Evolutionary conservation across 352 stramenopile genomes (phyloP).

Genomic region (Globisporangium iwayamae): DNA sequence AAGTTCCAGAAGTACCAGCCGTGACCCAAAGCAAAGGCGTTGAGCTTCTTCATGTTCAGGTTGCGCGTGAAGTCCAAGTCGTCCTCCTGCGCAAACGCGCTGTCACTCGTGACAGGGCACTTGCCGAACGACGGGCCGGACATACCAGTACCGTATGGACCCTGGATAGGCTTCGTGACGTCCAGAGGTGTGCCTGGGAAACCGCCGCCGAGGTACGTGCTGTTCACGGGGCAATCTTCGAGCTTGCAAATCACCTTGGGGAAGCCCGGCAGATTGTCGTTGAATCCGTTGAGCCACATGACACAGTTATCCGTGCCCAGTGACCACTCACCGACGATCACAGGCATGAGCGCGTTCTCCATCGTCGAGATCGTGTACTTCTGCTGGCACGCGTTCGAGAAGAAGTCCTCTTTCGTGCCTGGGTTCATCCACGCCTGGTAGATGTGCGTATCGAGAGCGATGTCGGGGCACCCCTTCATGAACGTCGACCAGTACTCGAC

Average conservation of each 20-base stretch:
- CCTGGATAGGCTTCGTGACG: constrained; percentile 81
- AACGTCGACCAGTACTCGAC: constrained; percentile 67
- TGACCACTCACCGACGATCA: constrained; percentile 95
- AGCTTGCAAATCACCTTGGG: constrained; percentile 90
- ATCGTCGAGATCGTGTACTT: constrained; percentile 45
- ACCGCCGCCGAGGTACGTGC: constrained; percentile 84
- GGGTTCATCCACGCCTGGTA: constrained; percentile 90
- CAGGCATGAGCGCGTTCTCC: constrained; percentile 81
- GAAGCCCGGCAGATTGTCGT: constrained; percentile 91
- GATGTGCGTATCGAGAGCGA: constrained; percentile 95
- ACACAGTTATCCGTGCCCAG: constrained; percentile 82
- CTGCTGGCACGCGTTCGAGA: constrained; percentile 87
- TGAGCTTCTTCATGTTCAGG: constrained; percentile 91
- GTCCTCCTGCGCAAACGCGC: constrained; percentile 77
- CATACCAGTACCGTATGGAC: constrained; percentile 70
- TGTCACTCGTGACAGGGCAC: constrained; percentile 86
- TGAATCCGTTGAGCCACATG: constrained; percentile 86
- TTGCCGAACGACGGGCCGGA: constrained; percentile 87
- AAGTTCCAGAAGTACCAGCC: constrained; percentile 97
- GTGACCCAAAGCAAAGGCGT: constrained; percentile 87
- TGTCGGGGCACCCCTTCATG: constrained; percentile 86
- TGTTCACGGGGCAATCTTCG: constrained; percentile 71
- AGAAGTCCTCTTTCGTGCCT: constrained; percentile 76
- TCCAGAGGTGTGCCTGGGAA: constrained; percentile 90
- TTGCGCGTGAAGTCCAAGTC: constrained; percentile 74